A percentile compares a stretch with the other conserved stretches of the same genome.
Conservation (phyloP, 2,329 filamentous ascomycete species). For the Eutypella sp. region DNA sequence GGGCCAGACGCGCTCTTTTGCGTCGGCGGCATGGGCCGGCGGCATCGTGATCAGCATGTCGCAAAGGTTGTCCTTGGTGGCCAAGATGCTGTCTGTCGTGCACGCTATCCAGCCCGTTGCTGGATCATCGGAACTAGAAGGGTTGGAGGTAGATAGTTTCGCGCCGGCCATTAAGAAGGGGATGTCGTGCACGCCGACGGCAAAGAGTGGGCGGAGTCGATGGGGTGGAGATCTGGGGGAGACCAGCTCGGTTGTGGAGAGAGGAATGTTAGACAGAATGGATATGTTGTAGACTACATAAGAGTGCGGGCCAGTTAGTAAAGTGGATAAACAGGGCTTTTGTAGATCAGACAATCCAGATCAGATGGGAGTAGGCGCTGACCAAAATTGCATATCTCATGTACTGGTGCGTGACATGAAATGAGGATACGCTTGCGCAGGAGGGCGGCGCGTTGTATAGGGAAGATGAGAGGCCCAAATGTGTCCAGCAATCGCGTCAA, state of each 20-base stretch:
- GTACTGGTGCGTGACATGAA: slow-evolving; percentile 79
- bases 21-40: slow-evolving; percentile 51
- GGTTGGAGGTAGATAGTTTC: slow-evolving; percentile 33
- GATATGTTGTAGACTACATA: slow-evolving; percentile 85
- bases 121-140: slow-evolving; percentile 35
- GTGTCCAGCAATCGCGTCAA: slow-evolving; percentile 70
- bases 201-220: slow-evolving; percentile 80
- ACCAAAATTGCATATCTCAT: slow-evolving; percentile 87
- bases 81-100: slow-evolving; percentile 90
- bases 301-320: too few relatives aligned
- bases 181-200: slow-evolving; percentile 89
- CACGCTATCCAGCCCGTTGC: slow-evolving; percentile 83
- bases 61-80: slow-evolving; percentile 80
- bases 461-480: slow-evolving; percentile 89
- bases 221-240: slow-evolving; percentile 56
- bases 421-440: slow-evolving; percentile 85
- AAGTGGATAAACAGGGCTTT: slow-evolving; percentile 3
- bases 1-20: slow-evolving; percentile 65
- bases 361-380: slow-evolving; percentile 18
- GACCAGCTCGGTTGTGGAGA: slow-evolving; percentile 66
- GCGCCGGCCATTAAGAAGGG: slow-evolving; percentile 64
- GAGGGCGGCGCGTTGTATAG: slow-evolving; percentile 81
- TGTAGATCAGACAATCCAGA: not conserved
- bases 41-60: slow-evolving; percentile 86
- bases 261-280: slow-evolving; percentile 83